Evolutionary conservation across 805 yeast genomes (phyloP).

Genomic region (Candida boleticola): DNA sequence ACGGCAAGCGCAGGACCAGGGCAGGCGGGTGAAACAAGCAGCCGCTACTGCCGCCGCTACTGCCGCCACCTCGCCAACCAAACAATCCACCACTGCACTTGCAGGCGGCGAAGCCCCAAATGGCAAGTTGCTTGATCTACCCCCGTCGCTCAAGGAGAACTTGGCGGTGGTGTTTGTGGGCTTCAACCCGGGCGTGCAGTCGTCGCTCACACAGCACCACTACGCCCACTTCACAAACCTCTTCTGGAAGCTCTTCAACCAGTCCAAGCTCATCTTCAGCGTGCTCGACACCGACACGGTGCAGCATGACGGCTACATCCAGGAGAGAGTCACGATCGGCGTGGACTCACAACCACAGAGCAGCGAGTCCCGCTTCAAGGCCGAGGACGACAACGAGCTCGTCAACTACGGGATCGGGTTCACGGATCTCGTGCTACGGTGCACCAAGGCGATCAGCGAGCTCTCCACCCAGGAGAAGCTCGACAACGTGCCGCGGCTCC

Average conservation of each 20-base stretch:
- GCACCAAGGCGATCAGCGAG: constrained; percentile 59
- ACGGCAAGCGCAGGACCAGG: no score
- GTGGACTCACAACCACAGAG: neutral
- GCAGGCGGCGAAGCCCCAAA: no score
- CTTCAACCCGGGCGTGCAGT: constrained; percentile 67
- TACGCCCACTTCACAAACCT: constrained; percentile 69
- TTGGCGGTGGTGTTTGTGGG: constrained; percentile 58
- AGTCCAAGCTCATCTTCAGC: constrained; percentile 42
- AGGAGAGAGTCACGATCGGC: constrained; percentile 4
- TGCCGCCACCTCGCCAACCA: no score
- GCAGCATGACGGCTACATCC: neutral
- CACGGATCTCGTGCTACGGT: constrained; percentile 65
- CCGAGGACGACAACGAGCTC: constrained; percentile 42
- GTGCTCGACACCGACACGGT: constrained; percentile 3
- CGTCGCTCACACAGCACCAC: constrained; percentile 61
- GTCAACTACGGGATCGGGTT: constrained; percentile 55
- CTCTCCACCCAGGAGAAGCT: constrained; percentile 51
- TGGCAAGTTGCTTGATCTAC: no score
- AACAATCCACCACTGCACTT: no score
- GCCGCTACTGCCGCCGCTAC: no score
- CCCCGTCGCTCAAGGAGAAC: constrained; percentile 27
- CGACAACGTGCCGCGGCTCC: constrained; percentile 51
- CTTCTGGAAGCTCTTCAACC: constrained; percentile 65
- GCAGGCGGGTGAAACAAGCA: no score
- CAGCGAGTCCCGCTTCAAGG: constrained; percentile 6